Conservation (phyloP, 768 basidiomycete species). For the Hygrophorus pudorinus region DNA sequence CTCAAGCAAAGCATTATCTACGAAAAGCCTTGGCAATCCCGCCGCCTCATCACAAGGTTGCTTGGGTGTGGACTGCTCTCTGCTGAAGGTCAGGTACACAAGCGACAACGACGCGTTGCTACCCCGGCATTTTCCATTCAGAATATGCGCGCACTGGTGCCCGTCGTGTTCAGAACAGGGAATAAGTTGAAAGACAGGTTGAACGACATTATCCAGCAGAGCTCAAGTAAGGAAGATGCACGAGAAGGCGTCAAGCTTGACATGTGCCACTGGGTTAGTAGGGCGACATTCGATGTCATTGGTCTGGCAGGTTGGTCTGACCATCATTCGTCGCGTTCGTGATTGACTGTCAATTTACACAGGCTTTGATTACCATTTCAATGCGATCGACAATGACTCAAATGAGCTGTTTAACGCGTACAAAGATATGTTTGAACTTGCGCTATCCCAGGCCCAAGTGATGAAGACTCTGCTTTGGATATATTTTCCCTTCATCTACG, state of each 20-base stretch:
- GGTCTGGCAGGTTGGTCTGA: constrained; percentile 62
- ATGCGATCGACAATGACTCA: constrained; percentile 68
- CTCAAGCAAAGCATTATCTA: constrained; percentile 63
- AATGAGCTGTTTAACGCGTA: constrained; percentile 74
- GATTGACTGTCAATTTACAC: background rate
- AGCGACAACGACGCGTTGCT: constrained; percentile 67
- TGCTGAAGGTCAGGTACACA: constrained; percentile 70
- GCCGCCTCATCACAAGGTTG: constrained; percentile 60
- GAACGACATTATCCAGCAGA: constrained; percentile 32
- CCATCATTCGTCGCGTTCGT: background rate
- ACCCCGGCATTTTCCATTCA: constrained; percentile 77
- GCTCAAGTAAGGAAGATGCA: constrained; percentile 18
- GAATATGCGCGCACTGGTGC: constrained; percentile 61
- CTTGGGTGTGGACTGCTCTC: constrained; percentile 81
- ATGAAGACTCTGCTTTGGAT: constrained; percentile 38
- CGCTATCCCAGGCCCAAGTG: constrained; percentile 45
- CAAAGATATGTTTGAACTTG: constrained; percentile 77
- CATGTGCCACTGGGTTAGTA: constrained; percentile 70
- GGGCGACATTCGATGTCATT: constrained; percentile 86
- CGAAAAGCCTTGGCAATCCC: constrained; percentile 78
- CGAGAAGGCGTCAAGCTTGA: constrained; percentile 41
- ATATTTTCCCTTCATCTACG: constrained; percentile 47
- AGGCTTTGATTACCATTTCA: constrained; percentile 86
- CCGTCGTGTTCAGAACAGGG: constrained; percentile 64
- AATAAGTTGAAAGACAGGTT: constrained; percentile 51